Evolutionary conservation across 1,139 yeast genomes (phyloP), one percentile per base, ranked within the genome.

Genomic region (Meyerozyma guilliermondii): DNA sequence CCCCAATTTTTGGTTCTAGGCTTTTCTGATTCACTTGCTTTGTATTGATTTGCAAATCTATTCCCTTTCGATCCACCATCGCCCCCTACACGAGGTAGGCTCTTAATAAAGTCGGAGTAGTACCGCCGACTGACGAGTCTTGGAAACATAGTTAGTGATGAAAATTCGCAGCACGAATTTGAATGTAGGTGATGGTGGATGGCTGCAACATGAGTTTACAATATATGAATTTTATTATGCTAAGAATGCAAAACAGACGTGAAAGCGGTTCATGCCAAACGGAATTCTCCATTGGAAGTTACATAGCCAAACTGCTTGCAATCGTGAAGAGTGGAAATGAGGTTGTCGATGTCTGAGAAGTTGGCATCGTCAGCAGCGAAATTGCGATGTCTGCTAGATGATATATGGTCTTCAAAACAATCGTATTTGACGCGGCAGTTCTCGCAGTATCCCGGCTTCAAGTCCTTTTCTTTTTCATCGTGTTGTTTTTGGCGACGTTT

Each of bases 401-500:
- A 58, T 40, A 88, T 77, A 58, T 92, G 99, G 43, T 80, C 87
- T 26, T 81, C 86, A 57, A 91, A 83, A 52, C 80, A 78, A 41
- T 86, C 91, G 58, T 87, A 92, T 58, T 85, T 84, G 50, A 85
- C 87, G 28, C 94, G 76, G 62, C 99, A 92, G 61, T 92, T 94
- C 59, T 92, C 99, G 65, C 98, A 92, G 62, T 87, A 88, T 0
- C 95, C 95, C 1, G 82, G 76, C 34, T 63, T 70, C 44, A 55
- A 52, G 38, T 68, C 74, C 43, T 59, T 56, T 39, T 65, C 68
- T 48, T 57, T 48, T 8, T 53, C 58, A 13, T 45, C 53, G 7
- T 48, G 45, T 42, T 50, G 50, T 39, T 51, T 50, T 41, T 53
- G 63, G 48, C 68, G 73, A 44, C 61, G 66, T 47, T 72, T 72